phyloP scores from a whole-genome alignment of 164 flowering plant species.

The Macadamia tetraphylla region DNA sequence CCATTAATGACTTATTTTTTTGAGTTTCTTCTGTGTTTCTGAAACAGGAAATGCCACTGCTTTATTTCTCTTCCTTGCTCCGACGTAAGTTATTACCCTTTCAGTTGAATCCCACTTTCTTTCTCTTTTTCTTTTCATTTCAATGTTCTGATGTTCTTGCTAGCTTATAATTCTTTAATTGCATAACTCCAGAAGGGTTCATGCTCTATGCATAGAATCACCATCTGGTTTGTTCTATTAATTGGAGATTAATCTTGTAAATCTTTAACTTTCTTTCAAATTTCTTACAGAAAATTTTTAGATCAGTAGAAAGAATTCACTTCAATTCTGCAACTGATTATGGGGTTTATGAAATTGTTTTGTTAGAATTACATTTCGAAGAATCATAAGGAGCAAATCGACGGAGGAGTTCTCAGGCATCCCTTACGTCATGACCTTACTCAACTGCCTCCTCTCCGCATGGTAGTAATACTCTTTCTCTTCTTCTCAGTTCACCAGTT shows the following conservation, averaged over 20 bases:
- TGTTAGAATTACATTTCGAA: constrained; percentile 68
- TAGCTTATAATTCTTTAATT: not conserved
- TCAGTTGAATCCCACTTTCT: no score
- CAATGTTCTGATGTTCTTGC: not conserved
- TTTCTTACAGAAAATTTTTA: no score
- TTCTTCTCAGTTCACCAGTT: not conserved
- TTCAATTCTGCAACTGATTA: no score
- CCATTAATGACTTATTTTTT: not conserved
- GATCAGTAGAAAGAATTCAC: no score
- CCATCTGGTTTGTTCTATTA: no score
- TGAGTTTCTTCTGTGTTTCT: constrained; percentile 3
- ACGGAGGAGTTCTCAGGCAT: constrained; percentile 90
- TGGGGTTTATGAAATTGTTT: not conserved
- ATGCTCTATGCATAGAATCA: no score
- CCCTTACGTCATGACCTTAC: constrained; percentile 80
- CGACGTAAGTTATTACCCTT: constrained; percentile 15
- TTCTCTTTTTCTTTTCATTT: not conserved
- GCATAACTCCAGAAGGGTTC: not conserved
- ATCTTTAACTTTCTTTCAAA: no score
- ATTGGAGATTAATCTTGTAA: no score
- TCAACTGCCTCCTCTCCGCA: constrained; percentile 86
- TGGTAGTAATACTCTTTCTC: constrained; percentile 38
- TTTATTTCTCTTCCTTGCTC: constrained; percentile 31
- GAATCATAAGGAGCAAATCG: constrained; percentile 59
- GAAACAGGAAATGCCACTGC: constrained; percentile 32